A percentile compares a stretch with the other conserved stretches of the same genome.
phyloP scores from a whole-genome alignment of 2,329 filamentous ascomycete species.

The Fusarium coffeatum region DNA sequence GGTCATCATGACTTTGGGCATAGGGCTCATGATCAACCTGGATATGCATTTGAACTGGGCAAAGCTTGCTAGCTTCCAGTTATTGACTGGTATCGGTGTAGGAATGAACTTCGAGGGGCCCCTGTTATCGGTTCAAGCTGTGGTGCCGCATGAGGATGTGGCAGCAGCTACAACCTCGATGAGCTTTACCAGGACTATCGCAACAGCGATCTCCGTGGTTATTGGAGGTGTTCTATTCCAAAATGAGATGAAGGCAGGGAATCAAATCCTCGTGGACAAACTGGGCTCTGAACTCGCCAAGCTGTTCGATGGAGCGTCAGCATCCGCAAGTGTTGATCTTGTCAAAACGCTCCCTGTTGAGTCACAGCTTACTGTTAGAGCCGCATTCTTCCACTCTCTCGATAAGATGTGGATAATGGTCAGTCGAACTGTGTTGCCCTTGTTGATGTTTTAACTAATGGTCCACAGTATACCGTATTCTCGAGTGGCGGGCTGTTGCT shows the following conservation, averaged over 20 bases:
- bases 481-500: conserved; percentile 27
- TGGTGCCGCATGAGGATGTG: conserved; percentile 69
- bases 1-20: conserved; percentile 67
- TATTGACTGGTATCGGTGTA: conserved; percentile 69
- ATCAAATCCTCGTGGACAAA: conserved; percentile 55
- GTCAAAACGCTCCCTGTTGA: conserved; percentile 51
- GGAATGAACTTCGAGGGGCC: conserved; percentile 73
- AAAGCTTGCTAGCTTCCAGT: conserved; percentile 65
- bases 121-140: conserved; percentile 72
- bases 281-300: conserved; percentile 61
- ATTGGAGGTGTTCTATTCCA: conserved; percentile 78
- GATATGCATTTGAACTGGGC: conserved; percentile 60
- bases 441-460: too few species aligned
- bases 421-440: not conserved
- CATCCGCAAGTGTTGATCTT: conserved; percentile 67
- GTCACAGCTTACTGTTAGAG: conserved; percentile 40
- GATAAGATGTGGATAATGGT: conserved; percentile 49
- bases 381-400: conserved; percentile 44
- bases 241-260: conserved; percentile 69
- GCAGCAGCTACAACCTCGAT: conserved; percentile 72
- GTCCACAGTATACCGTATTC: conserved; percentile 38
- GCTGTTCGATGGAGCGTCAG: conserved; percentile 64
- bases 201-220: conserved; percentile 72
- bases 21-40: conserved; percentile 67
- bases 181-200: conserved; percentile 71